phyloP scores from a whole-genome alignment of 805 yeast genomes.

The Candida tallmaniae region DNA sequence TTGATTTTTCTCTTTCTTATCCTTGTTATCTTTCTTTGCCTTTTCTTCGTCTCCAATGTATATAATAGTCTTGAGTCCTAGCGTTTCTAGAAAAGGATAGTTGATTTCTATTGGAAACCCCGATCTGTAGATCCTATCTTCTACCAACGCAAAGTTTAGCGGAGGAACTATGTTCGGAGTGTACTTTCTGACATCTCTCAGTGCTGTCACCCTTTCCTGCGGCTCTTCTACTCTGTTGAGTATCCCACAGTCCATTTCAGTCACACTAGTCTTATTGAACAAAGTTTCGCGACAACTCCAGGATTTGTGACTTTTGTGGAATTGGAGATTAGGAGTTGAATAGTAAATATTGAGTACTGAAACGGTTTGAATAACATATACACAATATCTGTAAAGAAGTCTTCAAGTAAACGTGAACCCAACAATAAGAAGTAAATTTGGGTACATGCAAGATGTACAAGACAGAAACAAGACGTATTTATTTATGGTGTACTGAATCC shows the following conservation, averaged over 20 bases:
- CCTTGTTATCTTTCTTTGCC: constrained; percentile 14
- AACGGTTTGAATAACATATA: no score
- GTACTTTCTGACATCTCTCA: background rate
- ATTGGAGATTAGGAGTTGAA: no score
- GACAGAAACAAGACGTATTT: no score
- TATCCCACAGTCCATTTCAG: no score
- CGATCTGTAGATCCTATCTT: constrained; percentile 79
- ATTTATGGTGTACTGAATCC: no score
- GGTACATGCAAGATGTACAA: no score
- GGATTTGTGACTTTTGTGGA: no score
- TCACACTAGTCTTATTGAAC: no score
- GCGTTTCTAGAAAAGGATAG: constrained; percentile 68
- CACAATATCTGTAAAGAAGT: background rate
- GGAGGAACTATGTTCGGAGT: constrained; percentile 65
- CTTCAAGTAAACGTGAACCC: background rate
- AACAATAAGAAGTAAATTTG: background rate
- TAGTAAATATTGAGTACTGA: no score
- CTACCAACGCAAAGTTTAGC: constrained; percentile 83
- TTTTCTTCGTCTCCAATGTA: constrained; percentile 64
- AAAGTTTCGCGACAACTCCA: no score
- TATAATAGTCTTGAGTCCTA: constrained; percentile 73
- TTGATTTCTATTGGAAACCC: constrained; percentile 93
- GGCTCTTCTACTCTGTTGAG: no score
- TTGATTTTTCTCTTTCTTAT: constrained; percentile 44
- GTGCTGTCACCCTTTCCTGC: background rate